Evolutionary conservation across 2,329 filamentous ascomycete species (phyloP), one percentile per base, ranked within the genome.

Genomic region (Microdochium paspali): DNA sequence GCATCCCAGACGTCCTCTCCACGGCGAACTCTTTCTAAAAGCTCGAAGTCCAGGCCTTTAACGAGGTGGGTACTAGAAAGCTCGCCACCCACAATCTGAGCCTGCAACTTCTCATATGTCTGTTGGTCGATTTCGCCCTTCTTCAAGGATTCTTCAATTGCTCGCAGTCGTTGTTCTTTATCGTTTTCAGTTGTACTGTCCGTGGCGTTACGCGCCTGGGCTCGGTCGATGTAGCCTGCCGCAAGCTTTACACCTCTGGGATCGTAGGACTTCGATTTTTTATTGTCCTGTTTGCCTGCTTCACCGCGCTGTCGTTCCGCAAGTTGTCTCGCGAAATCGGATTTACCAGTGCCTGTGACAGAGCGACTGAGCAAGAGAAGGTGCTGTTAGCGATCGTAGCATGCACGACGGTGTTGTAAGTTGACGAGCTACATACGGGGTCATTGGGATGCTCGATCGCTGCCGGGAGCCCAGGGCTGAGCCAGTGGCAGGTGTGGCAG

Each of bases 381-480:
- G 5, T 12, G 24, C 4, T n/a, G 47, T 42, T 10, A 55, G 66
- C 47, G 66, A 58, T 46, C 24, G 10, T 26, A 39, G 47, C 35
- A 44, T 40, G 44, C 47, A 43, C 3, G 12, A 47, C 46, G 46
- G 35, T 10, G n/a, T n/a, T n/a, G 28, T n/a, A 39, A 13, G 42
- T 1, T 18, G 32, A 42, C 24, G 26, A 25, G 10, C 43, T 15
- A 72, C 82, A 58, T 75, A 90, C 84, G 91, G 91, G 44, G 91
- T 96, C 91, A 96, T 96, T 48, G 89, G 89, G 51, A 95, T 91
- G 65, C 80, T 91, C 28, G 86, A 79, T 54, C 82, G 81, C 66
- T 86, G 82, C 58, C 85, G 79, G 49, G 88, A 93, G 21, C 90
- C 90, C 48, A 95, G 73, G 4, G 80, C 67, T 44, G 70, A 68